Conservation (phyloP, 257 asterid genomes). For the Marsdenia floribunda region DNA sequence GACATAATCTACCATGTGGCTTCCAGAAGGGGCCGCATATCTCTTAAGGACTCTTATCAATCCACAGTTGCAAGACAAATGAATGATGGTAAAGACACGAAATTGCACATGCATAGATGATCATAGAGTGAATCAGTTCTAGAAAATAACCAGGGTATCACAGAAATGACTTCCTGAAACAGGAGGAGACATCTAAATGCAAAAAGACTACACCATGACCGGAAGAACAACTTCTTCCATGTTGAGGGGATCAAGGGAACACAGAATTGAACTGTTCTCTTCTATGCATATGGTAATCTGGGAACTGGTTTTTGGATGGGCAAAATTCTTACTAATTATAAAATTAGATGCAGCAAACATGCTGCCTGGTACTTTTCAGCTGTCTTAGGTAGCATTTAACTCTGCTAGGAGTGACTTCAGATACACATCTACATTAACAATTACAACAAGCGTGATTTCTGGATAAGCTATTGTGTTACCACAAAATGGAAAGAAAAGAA, state of each 20-base stretch:
- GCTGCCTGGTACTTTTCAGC: neutral
- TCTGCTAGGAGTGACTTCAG: neutral
- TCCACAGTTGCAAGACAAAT: neutral
- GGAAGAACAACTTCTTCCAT: neutral
- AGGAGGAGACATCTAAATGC: neutral
- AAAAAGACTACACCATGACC: neutral
- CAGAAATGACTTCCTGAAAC: neutral
- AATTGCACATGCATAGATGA: neutral
- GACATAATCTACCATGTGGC: neutral
- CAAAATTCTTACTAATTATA: neutral
- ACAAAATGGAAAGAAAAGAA: neutral
- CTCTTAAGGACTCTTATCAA: neutral
- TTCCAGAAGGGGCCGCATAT: neutral
- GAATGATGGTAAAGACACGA: neutral
- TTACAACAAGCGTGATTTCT: neutral
- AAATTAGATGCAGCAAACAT: neutral
- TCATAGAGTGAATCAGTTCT: neutral
- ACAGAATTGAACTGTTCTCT: neutral
- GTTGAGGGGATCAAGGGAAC: neutral
- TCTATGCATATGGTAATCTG: neutral
- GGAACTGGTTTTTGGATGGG: neutral
- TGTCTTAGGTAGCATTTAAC: neutral
- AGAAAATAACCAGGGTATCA: neutral
- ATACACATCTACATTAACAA: neutral
- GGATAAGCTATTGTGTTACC: neutral